A percentile compares a stretch with the other conserved stretches of the same genome.
Evolutionary conservation across 176 grass and related monocot species (phyloP).

Genomic region (Zea mays): Zm-B73-REFERENCE-NAM-5.0 NC_050098.1:26512501-26513000

Average conservation of each 20-base stretch:
- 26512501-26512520: background rate
- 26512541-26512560: constrained; percentile 33
- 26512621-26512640: background rate
- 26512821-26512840: no score
- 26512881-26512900: constrained; percentile 37
- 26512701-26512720: no score
- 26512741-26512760: no score
- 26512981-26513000: background rate
- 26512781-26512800: no score
- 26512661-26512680: background rate
- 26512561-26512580: background rate
- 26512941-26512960: background rate
- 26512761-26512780: no score
- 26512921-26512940: background rate
- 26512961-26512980: background rate
- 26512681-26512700: background rate
- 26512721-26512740: no score
- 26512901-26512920: constrained; percentile 20
- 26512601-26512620: background rate
- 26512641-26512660: background rate
- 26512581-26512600: no score
- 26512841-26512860: no score
- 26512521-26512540: constrained; percentile 10
- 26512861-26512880: constrained; percentile 37
- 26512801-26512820: no score